phyloP scores from a whole-genome alignment of 257 asterid genomes.

The Capsicum pubescens region DNA sequence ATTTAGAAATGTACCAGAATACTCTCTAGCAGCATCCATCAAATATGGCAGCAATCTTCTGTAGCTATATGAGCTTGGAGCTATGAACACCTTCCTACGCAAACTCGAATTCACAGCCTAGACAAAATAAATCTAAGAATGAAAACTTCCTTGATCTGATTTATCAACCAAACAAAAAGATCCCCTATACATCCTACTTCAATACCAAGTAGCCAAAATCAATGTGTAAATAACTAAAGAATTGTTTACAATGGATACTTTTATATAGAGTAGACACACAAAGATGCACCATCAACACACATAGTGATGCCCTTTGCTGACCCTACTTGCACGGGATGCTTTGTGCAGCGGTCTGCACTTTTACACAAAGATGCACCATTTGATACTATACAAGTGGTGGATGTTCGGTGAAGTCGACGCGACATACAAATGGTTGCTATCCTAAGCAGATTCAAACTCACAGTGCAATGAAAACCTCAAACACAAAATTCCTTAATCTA shows the following conservation, averaged over 20 bases:
- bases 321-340: background rate
- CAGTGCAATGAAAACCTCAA: background rate
- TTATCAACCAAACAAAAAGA: background rate
- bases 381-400: background rate
- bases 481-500: background rate
- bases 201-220: background rate
- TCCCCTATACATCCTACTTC: background rate
- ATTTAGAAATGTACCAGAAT: conserved; percentile 47
- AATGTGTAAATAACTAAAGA: background rate
- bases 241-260: background rate
- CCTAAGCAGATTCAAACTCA: background rate
- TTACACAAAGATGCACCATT: background rate
- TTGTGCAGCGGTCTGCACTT: background rate
- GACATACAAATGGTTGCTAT: background rate
- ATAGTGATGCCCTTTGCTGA: background rate
- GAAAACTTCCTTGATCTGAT: background rate
- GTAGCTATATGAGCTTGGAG: conserved; percentile 69
- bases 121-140: background rate
- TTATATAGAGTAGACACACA: background rate
- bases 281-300: background rate
- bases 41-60: conserved; percentile 81
- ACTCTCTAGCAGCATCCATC: conserved; percentile 50
- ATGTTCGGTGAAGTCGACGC: background rate
- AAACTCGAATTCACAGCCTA: conserved; percentile 48
- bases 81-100: conserved; percentile 56